phyloP scores from a whole-genome alignment of 257 asterid species.

The Anisodus tanguticus region DNA sequence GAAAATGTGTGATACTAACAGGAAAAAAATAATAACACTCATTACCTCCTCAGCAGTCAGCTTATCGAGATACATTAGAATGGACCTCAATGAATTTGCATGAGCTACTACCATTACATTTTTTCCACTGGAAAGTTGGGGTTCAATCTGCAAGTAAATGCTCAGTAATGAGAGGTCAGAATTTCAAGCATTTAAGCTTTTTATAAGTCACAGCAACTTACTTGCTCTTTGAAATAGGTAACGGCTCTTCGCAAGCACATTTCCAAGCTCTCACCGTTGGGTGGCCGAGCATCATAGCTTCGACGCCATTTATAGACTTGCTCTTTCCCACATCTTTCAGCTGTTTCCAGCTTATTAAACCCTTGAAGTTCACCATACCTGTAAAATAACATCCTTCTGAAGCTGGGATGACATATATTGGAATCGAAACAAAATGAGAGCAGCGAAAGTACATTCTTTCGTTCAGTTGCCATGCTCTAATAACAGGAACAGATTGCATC shows the following conservation, averaged over 20 bases:
- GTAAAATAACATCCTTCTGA: slow-evolving; percentile 22
- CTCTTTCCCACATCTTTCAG: slow-evolving; percentile 79
- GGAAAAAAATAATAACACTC: neutral
- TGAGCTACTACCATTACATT: slow-evolving; percentile 94
- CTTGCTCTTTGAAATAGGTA: slow-evolving; percentile 79
- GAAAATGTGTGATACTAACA: neutral
- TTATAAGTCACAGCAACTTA: slow-evolving; percentile 41
- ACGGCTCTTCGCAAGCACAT: slow-evolving; percentile 97
- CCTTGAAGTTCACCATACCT: slow-evolving; percentile 98
- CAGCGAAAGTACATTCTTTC: slow-evolving; percentile 73
- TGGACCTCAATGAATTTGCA: slow-evolving; percentile 92
- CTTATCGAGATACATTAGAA: slow-evolving; percentile 88
- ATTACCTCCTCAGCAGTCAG: slow-evolving; percentile 81
- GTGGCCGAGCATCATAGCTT: slow-evolving; percentile 88
- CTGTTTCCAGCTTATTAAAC: slow-evolving; percentile 83
- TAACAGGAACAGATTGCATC: slow-evolving; percentile 73
- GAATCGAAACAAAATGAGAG: slow-evolving; percentile 26
- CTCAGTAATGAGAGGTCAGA: neutral
- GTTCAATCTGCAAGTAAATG: slow-evolving; percentile 68
- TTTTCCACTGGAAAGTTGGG: slow-evolving; percentile 67
- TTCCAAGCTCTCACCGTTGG: slow-evolving; percentile 94
- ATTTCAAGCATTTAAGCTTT: neutral
- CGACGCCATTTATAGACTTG: slow-evolving; percentile 94
- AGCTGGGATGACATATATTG: neutral
- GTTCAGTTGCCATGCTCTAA: slow-evolving; percentile 92